Percentiles rank a stretch among this genome's conserved stretches.
These are phyloP conservation scores for Vitis rotundifolia DNA, from an alignment of 164 flowering plant species.

Conservation along the genomic window DNA sequence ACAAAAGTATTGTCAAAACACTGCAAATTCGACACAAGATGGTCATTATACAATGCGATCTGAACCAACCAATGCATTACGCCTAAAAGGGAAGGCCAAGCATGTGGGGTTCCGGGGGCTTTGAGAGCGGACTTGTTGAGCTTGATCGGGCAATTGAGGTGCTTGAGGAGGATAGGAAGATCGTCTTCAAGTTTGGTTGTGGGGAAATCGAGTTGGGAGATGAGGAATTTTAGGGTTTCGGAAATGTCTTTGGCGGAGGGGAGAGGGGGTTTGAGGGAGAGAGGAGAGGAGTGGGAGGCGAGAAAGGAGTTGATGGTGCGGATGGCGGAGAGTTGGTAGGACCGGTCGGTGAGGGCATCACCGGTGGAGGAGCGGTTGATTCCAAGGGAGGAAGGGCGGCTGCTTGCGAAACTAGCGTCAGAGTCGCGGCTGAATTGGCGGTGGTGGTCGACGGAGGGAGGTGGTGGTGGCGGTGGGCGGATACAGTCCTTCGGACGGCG, in stretches of 20 bases:
- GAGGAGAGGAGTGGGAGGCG: conserved; percentile 38
- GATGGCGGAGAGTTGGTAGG: conserved; percentile 55
- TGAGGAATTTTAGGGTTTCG: conserved; percentile 47
- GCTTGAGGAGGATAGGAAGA: conserved; percentile 46
- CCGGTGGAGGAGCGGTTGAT: conserved; percentile 23
- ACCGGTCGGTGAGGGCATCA: conserved; percentile 44
- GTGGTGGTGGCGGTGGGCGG: conserved; percentile 3
- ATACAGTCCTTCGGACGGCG: conserved; percentile 17
- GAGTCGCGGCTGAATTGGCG: conserved; percentile 22
- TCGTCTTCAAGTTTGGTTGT: conserved; percentile 63
- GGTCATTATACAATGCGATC: conserved; percentile 46
- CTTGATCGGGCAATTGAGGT: conserved; percentile 64
- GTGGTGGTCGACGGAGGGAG: not conserved
- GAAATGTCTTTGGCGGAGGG: conserved; percentile 71
- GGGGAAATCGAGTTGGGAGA: conserved; percentile 46
- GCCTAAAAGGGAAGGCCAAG: conserved; percentile 71
- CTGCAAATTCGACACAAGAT: conserved; percentile 1
- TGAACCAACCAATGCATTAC: conserved; percentile 89
- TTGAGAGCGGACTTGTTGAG: conserved; percentile 66
- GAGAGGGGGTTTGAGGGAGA: conserved; percentile 47
- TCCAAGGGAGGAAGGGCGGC: conserved; percentile 38
- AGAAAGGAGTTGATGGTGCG: conserved; percentile 59
- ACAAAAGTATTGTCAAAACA: not conserved
- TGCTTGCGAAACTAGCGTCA: conserved; percentile 36
- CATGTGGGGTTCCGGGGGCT: conserved; percentile 77